phyloP scores from a whole-genome alignment of 2,329 filamentous ascomycete genomes.

The Neofusicoccum cordaticola region DNA sequence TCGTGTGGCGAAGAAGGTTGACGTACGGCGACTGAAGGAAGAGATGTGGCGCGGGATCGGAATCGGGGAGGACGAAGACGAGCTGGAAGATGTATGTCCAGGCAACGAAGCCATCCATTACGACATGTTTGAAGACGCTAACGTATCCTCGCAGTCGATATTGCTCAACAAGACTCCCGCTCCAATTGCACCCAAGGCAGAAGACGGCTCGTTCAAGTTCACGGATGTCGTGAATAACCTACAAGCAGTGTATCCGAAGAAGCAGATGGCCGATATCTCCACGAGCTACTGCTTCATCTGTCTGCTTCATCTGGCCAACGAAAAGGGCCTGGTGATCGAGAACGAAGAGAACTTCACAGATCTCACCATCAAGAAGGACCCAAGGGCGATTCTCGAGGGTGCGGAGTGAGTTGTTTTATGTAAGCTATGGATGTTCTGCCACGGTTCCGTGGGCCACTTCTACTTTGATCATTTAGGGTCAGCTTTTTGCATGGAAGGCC shows the following conservation, averaged over 20 bases:
- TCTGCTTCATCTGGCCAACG: conserved; percentile 84
- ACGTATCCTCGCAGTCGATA: neutral
- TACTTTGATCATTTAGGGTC: neutral
- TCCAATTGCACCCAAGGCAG: conserved; percentile 37
- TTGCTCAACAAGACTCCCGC: neutral
- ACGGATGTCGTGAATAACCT: conserved; percentile 89
- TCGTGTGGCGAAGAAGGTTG: conserved; percentile 64
- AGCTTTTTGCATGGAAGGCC: neutral
- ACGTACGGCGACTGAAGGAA: conserved; percentile 62
- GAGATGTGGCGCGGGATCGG: conserved; percentile 63
- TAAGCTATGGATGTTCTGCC: neutral
- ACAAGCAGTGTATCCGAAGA: conserved; percentile 79
- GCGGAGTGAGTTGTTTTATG: neutral
- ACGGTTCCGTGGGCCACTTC: neutral
- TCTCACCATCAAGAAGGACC: conserved; percentile 48
- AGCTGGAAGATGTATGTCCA: conserved; percentile 36
- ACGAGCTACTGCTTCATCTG: conserved; percentile 94
- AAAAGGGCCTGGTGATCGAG: conserved; percentile 80
- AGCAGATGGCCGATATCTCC: conserved; percentile 88
- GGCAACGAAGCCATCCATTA: neutral
- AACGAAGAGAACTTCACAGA: conserved; percentile 54
- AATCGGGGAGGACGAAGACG: neutral
- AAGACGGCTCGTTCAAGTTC: conserved; percentile 68
- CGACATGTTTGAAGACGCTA: neutral
- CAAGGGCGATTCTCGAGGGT: neutral